A percentile compares a stretch with the other conserved stretches of the same genome.
These are phyloP conservation scores for Grigorovia transvaalensis DNA, from an alignment of 805 yeast species.

Conservation along the genomic window DNA sequence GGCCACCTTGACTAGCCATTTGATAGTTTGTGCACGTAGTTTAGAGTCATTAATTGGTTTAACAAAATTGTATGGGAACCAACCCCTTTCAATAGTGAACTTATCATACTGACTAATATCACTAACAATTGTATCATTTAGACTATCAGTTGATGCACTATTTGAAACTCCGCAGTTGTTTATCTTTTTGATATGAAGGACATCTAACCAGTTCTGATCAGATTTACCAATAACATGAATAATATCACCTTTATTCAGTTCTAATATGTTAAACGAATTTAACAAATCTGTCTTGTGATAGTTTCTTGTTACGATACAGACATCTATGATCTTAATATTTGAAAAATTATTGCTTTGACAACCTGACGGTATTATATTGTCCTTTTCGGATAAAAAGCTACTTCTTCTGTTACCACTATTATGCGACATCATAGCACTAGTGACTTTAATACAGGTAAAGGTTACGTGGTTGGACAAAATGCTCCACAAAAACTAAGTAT, in stretches of 20 bases:
- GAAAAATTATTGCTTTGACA: not conserved
- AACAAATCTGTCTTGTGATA: not conserved
- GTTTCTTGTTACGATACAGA: not conserved
- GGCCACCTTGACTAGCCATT: not conserved
- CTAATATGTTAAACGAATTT: constrained; percentile 3
- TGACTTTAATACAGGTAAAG: too few species aligned
- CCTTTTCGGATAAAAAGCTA: not conserved
- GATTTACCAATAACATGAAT: constrained; percentile 60
- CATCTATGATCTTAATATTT: not conserved
- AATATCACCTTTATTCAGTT: constrained; percentile 46
- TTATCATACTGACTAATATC: constrained; percentile 3
- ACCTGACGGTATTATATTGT: not conserved
- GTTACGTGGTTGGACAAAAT: too few species aligned
- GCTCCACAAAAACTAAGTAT: too few species aligned
- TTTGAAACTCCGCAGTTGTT: not conserved
- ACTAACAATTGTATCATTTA: constrained; percentile 4
- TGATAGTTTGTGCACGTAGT: not conserved
- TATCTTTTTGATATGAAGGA: constrained; percentile 21
- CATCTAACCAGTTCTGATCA: constrained; percentile 81
- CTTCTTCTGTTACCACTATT: too few species aligned
- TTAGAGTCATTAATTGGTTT: constrained; percentile 7
- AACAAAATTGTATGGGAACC: constrained; percentile 66
- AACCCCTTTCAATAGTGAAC: constrained; percentile 47
- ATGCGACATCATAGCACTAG: too few species aligned
- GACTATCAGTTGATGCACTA: not conserved